Evolutionary conservation across 768 basidiomycete genomes (phyloP).

Genomic region (Suillus subluteus): DNA sequence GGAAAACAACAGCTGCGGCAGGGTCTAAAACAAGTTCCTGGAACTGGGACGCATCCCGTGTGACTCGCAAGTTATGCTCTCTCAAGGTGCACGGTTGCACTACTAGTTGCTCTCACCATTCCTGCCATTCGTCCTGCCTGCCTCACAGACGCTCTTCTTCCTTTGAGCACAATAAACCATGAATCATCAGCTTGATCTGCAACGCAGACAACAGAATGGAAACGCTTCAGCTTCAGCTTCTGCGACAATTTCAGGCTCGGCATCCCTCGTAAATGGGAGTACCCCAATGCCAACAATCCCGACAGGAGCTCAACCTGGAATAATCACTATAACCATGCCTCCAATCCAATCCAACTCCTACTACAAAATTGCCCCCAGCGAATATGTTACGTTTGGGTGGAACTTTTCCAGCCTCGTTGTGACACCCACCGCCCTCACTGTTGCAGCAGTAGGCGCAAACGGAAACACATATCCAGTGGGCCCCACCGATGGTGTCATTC

Average conservation of each 20-base stretch:
- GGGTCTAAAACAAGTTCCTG: conserved; percentile 22
- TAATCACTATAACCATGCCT: conserved; percentile 58
- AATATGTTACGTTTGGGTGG: conserved; percentile 74
- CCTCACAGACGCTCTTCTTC: conserved; percentile 2
- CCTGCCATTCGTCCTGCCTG: neutral
- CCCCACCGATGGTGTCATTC: conserved; percentile 54
- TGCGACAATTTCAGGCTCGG: conserved; percentile 2
- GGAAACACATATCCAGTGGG: conserved; percentile 72
- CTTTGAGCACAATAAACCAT: conserved; percentile 7
- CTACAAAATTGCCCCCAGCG: conserved; percentile 63
- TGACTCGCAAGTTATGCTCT: conserved; percentile 11
- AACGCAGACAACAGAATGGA: conserved; percentile 29
- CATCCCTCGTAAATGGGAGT: conserved; percentile 35
- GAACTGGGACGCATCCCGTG: conserved; percentile 17
- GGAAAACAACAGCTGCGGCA: conserved; percentile 13
- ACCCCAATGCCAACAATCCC: conserved; percentile 44
- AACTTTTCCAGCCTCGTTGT: conserved; percentile 62
- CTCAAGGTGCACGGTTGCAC: conserved; percentile 9
- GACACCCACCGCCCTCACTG: conserved; percentile 57
- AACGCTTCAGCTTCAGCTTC: conserved; percentile 12
- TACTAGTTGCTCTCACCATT: neutral
- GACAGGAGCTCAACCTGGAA: conserved; percentile 53
- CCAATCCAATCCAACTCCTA: conserved; percentile 61
- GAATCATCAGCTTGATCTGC: conserved; percentile 17
- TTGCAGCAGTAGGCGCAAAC: conserved; percentile 68